Evolutionary conservation across 495 filamentous ascomycete genomes (phyloP).

Genomic region (Xylaria grammica): DNA sequence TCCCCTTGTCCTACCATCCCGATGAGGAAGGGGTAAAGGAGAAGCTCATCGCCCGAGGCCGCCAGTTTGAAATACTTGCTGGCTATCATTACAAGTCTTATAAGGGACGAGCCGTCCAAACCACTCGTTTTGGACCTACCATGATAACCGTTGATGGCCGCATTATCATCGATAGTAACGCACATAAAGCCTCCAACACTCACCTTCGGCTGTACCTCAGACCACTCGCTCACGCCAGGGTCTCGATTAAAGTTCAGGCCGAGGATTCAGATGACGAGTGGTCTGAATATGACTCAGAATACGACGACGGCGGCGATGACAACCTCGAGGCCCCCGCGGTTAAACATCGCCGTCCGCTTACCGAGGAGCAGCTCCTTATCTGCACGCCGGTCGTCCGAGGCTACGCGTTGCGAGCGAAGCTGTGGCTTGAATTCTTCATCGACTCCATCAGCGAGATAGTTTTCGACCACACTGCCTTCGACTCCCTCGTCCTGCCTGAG

Average conservation of each 20-base stretch:
- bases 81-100: constrained; percentile 69
- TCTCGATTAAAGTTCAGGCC: not conserved
- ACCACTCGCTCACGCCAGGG: not conserved
- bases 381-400: constrained; percentile 47
- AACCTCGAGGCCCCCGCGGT: not conserved
- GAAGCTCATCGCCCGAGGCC: constrained; percentile 52
- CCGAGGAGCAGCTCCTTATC: constrained; percentile 50
- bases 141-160: constrained; percentile 1
- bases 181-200: not conserved
- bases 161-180: not conserved
- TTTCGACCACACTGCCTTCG: constrained; percentile 61
- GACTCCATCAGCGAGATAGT: constrained; percentile 46
- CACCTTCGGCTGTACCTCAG: not conserved
- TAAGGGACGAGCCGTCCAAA: constrained; percentile 47
- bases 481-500: constrained; percentile 57
- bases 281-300: not conserved
- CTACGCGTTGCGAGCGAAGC: constrained; percentile 51
- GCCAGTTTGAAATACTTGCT: constrained; percentile 54
- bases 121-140: not conserved
- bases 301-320: not conserved
- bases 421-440: constrained; percentile 48
- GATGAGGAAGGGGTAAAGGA: constrained; percentile 46
- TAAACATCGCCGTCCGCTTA: constrained; percentile 29
- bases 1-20: constrained; percentile 62
- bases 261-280: not conserved